Evolutionary conservation across 495 filamentous ascomycete genomes (phyloP), one percentile per base, ranked within the genome.

Genomic region (Cetradonia linearis): DNA sequence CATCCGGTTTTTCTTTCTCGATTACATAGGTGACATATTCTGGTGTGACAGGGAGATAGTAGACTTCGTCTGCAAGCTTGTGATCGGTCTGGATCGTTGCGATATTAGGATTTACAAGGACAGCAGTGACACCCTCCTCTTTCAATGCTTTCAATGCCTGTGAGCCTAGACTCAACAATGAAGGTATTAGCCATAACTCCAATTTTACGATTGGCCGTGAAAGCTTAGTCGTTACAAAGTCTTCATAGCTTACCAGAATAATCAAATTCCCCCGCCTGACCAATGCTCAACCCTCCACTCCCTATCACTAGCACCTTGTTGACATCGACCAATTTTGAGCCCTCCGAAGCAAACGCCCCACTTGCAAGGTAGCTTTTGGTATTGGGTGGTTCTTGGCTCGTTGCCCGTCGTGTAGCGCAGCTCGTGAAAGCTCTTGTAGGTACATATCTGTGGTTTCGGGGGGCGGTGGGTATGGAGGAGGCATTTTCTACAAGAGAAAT

Each of bases 1-100:
- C 91, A 73, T 98, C 92, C 23, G 92, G 92, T 54, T 84, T 81
- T 74, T 98, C 92, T 59, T 88, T 81, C 68, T 91, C 77, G 65
- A 98, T 96, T 58, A 98, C 93, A 73, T 96, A 92, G 64, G 89
- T 91, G 50, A 98, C 92, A 66, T 96, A 98, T 71, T 96, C 91
- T 44, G 91, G 88, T 30, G 91, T 98, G 52, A 98, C 93, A 11
- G 92, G 92, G 2, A 96, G 83, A 78, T 96, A 98, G 76, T 96
- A 98, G 59, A 98, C 89, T 73, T 96, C 93, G 67, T 98, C 92
- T 11, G 92, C 92, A 55, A 98, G 81, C 64, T 95, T 95, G 76
- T 96, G 94, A 28, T 95, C 92, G 38, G 92, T 98, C 73, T 98
- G 92, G 67, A 98, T 98, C 31, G 92, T 98, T 40, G 92, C 92